These are phyloP conservation scores for Boletus patriciae DNA, from an alignment of 768 basidiomycete genomes.

Conservation along the genomic window DNA sequence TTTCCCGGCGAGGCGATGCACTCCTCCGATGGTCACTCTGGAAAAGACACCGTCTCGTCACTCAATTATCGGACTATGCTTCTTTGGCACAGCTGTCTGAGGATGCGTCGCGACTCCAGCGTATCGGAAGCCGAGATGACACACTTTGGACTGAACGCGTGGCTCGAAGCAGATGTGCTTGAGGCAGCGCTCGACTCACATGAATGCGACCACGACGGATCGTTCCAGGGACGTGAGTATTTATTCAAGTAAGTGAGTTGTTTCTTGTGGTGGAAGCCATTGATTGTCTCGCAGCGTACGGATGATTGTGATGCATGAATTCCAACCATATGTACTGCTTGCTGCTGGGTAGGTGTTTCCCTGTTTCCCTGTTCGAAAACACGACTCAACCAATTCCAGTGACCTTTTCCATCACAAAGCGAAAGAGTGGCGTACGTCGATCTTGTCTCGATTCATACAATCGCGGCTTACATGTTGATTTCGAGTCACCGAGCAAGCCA, in stretches of 20 bases:
- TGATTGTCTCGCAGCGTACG: slow-evolving; percentile 48
- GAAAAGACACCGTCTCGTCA: slow-evolving; percentile 76
- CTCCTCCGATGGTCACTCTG: slow-evolving; percentile 30
- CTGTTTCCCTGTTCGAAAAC: background rate
- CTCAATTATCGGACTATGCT: slow-evolving; percentile 67
- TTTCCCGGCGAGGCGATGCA: slow-evolving; percentile 70
- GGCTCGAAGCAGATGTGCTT: slow-evolving; percentile 67
- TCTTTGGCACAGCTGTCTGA: slow-evolving; percentile 71
- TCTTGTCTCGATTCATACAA: slow-evolving; percentile 7
- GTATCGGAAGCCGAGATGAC: slow-evolving; percentile 52
- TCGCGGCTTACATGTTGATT: slow-evolving; percentile 6
- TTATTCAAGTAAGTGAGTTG: slow-evolving; percentile 65
- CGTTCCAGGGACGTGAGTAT: slow-evolving; percentile 69
- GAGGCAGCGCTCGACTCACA: slow-evolving; percentile 63
- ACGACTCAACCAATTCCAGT: slow-evolving; percentile 28
- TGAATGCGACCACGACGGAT: slow-evolving; percentile 63
- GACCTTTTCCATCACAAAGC: slow-evolving; percentile 56
- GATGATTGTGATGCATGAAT: slow-evolving; percentile 70
- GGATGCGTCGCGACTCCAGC: slow-evolving; percentile 47
- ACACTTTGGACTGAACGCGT: slow-evolving; percentile 64
- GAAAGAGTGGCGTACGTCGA: slow-evolving; percentile 64
- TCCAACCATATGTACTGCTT: slow-evolving; percentile 61
- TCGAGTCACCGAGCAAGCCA: slow-evolving; percentile 60
- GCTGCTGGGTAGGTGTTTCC: slow-evolving; percentile 48
- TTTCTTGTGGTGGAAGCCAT: background rate